These are phyloP conservation scores for Erodium maritimum DNA, from an alignment of 345 rosid species.

Conservation along the genomic window DNA sequence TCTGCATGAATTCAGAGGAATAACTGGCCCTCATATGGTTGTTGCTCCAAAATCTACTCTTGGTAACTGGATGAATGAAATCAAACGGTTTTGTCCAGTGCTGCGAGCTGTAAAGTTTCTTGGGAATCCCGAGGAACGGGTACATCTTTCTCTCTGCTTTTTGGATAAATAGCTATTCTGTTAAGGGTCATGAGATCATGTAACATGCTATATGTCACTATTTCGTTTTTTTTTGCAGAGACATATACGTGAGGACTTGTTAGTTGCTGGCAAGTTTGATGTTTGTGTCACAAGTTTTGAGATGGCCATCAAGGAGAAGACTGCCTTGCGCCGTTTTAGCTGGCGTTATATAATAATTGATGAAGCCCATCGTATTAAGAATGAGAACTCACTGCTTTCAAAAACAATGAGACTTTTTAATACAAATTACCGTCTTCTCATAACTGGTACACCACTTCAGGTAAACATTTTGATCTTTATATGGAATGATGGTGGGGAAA, in stretches of 20 bases:
- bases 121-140: slow-evolving; percentile 98
- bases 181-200: too few species aligned
- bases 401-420: slow-evolving; percentile 86
- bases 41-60: slow-evolving; percentile 99
- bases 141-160: slow-evolving; percentile 16
- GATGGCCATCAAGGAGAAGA: slow-evolving; percentile 98
- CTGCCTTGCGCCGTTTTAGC: slow-evolving; percentile 81
- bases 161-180: background rate
- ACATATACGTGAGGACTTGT: slow-evolving; percentile 79
- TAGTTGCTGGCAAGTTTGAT: slow-evolving; percentile 98
- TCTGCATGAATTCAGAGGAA: slow-evolving; percentile 90
- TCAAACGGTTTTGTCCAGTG: slow-evolving; percentile 87
- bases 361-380: slow-evolving; percentile 95
- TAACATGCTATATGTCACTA: background rate
- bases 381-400: slow-evolving; percentile 91
- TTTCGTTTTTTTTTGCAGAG: slow-evolving; percentile 36
- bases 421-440: slow-evolving; percentile 87
- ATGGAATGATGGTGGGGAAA: too few species aligned
- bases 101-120: slow-evolving; percentile 92
- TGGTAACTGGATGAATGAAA: slow-evolving; percentile 99
- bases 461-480: slow-evolving; percentile 23
- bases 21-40: slow-evolving; percentile 98
- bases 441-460: slow-evolving; percentile 99
- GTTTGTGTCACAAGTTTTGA: slow-evolving; percentile 97
- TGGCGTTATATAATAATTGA: slow-evolving; percentile 97